phyloP scores from a whole-genome alignment of 106 monocot species.

The Allium cepa region DNA sequence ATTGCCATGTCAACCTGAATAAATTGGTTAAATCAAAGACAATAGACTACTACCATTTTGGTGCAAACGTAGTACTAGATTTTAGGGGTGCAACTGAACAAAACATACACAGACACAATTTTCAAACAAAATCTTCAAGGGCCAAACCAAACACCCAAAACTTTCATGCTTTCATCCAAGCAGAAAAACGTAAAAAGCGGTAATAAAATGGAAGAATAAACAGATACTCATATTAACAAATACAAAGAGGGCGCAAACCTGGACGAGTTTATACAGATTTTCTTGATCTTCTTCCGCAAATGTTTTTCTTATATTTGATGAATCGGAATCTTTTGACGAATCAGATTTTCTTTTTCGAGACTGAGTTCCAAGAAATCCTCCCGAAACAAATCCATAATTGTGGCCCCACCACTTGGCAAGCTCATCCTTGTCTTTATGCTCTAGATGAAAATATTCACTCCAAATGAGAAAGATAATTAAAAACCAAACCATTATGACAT shows the following conservation, averaged over 20 bases:
- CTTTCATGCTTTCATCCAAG: background rate
- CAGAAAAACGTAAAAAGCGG: background rate
- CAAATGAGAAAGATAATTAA: no score
- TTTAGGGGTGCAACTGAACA: no score
- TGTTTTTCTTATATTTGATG: constrained; percentile 20
- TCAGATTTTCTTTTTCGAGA: constrained; percentile 19
- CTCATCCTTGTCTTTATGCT: constrained; percentile 16
- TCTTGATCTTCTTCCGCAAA: constrained; percentile 98
- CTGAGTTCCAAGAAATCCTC: constrained; percentile 76
- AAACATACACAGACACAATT: no score
- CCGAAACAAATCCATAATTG: constrained; percentile 83
- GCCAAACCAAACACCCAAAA: background rate
- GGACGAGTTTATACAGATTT: constrained; percentile 93
- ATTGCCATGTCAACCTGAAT: no score
- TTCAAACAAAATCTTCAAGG: background rate
- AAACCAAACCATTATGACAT: background rate
- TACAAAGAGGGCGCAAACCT: constrained; percentile 32
- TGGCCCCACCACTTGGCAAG: constrained; percentile 72
- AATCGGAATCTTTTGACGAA: constrained; percentile 14
- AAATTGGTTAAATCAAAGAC: no score
- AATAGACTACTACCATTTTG: no score
- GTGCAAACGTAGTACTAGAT: no score
- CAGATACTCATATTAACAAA: background rate
- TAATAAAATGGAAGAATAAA: background rate
- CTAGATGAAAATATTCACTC: constrained; percentile 10